A percentile compares a stretch with the other conserved stretches of the same genome.
These are phyloP conservation scores for Aspergillus indologenus DNA, from an alignment of 495 filamentous ascomycete genomes.

Conservation along the genomic window DNA sequence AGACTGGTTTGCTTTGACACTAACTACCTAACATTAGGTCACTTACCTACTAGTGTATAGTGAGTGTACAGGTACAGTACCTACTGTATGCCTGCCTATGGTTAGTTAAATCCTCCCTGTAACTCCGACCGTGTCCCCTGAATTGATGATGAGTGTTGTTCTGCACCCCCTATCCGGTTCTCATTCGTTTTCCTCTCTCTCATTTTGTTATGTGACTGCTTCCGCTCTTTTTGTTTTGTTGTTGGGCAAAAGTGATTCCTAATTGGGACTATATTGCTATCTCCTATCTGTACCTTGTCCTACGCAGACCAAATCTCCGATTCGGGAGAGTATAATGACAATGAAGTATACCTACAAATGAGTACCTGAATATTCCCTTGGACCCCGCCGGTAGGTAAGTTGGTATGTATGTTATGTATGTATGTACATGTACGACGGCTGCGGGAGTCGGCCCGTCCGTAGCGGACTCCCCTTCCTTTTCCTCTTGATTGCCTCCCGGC, in stretches of 20 bases:
- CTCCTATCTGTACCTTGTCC: too few species aligned
- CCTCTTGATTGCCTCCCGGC: not conserved
- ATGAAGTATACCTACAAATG: not conserved
- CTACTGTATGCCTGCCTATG: too few species aligned
- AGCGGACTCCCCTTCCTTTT: slow-evolving; percentile 19
- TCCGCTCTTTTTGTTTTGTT: slow-evolving; percentile 5
- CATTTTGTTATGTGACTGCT: not conserved
- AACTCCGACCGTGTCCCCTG: not conserved
- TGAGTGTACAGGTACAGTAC: too few species aligned
- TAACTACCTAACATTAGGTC: too few species aligned
- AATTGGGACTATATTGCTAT: slow-evolving; percentile 5
- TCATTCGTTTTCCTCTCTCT: not conserved
- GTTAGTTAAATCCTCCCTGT: not conserved
- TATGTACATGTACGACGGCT: slow-evolving; percentile 26
- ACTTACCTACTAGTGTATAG: too few species aligned
- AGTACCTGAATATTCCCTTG: not conserved
- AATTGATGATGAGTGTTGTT: too few species aligned
- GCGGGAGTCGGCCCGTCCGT: slow-evolving; percentile 29
- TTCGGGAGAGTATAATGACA: too few species aligned
- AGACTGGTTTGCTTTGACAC: too few species aligned
- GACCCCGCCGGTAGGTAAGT: too few species aligned
- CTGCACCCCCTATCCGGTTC: not conserved
- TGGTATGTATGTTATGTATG: too few species aligned
- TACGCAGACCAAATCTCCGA: too few species aligned
- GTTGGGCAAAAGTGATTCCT: too few species aligned